phyloP scores from a whole-genome alignment of 106 monocot genomes.

The Platanthera zijinensis region DNA sequence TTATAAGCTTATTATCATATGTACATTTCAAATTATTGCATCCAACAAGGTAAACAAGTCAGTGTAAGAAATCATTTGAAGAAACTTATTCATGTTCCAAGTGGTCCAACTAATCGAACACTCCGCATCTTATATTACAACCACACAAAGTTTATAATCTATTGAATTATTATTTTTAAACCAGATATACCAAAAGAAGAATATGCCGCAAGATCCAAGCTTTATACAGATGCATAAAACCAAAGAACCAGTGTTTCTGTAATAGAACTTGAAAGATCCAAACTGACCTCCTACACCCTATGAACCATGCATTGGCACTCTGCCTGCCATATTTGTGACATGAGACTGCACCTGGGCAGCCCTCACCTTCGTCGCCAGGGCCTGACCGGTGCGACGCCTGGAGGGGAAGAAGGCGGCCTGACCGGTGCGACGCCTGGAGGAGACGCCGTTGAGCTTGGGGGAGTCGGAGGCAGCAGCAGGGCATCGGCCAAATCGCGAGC shows the following conservation, averaged over 20 bases:
- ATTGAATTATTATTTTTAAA: not conserved
- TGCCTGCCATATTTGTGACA: constrained; percentile 51
- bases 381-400: too few species aligned
- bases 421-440: too few species aligned
- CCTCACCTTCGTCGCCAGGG: constrained; percentile 44
- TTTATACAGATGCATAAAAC: not conserved
- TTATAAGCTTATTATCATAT: too few species aligned
- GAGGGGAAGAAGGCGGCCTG: too few species aligned
- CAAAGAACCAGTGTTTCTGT: not conserved
- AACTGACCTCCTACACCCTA: constrained; percentile 12
- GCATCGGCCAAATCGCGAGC: too few species aligned
- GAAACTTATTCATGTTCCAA: not conserved
- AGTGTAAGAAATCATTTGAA: not conserved
- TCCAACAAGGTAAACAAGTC: not conserved
- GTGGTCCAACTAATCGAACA: not conserved
- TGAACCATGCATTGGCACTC: constrained; percentile 31
- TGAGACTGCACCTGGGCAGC: constrained; percentile 50
- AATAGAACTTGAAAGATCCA: not conserved
- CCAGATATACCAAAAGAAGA: not conserved
- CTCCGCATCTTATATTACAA: not conserved
- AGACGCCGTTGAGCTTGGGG: too few species aligned
- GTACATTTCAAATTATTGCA: not conserved
- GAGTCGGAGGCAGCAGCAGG: too few species aligned
- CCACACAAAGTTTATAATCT: not conserved
- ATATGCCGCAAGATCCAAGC: not conserved